These are phyloP conservation scores for Aspergillus homomorphus DNA, from an alignment of 495 filamentous ascomycete genomes.

Conservation along the genomic window DNA sequence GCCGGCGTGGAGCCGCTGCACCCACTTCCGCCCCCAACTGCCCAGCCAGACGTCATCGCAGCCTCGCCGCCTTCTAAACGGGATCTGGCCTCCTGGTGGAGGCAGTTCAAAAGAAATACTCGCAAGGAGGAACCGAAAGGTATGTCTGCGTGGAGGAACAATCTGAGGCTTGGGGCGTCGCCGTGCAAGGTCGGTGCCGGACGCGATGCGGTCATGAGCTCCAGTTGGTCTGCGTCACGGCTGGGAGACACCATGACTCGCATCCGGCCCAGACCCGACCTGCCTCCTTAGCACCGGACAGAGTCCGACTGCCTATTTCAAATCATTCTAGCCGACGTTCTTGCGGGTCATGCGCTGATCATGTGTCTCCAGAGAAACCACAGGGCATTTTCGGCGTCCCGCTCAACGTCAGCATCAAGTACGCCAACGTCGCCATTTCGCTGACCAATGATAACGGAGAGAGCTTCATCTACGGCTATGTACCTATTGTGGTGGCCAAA, in stretches of 20 bases:
- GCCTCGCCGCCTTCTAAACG: conserved; percentile 68
- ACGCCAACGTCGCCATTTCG: conserved; percentile 98
- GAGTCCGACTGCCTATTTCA: not conserved
- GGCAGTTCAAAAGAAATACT: conserved; percentile 71
- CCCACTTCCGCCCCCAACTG: conserved; percentile 31
- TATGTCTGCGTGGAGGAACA: conserved; percentile 35
- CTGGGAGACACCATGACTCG: not conserved
- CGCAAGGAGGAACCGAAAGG: conserved; percentile 77
- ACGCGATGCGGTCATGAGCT: conserved; percentile 10
- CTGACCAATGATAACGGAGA: conserved; percentile 85
- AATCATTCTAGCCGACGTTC: not conserved
- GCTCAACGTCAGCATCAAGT: conserved; percentile 89
- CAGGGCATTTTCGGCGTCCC: conserved; percentile 90
- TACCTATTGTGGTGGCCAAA: conserved; percentile 97
- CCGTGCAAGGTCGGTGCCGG: not conserved
- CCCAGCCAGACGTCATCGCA: conserved; percentile 30
- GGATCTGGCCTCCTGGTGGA: conserved; percentile 90
- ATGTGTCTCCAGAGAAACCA: conserved; percentile 26
- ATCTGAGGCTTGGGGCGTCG: not conserved
- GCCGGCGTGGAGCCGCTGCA: conserved; percentile 36
- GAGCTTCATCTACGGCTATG: conserved; percentile 98
- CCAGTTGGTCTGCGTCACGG: not conserved
- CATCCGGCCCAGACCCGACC: not conserved
- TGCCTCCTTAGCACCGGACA: not conserved
- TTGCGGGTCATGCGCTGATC: not conserved